Evolutionary conservation across 169 alveolate genomes (phyloP), one percentile per base, ranked within the genome.

Genomic region (Cryptosporidium felis): DNA sequence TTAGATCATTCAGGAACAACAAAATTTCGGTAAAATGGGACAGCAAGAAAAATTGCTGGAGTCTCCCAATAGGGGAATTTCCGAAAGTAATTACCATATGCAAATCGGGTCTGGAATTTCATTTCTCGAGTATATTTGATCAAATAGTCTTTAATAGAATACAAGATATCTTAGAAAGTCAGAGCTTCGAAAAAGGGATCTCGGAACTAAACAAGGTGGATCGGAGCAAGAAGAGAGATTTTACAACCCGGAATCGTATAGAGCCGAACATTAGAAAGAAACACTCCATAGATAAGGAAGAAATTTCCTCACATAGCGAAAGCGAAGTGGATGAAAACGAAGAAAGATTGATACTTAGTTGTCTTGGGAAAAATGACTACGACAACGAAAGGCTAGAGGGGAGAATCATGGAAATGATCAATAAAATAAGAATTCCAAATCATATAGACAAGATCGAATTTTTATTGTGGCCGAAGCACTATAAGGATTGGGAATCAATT

Each of bases 401-500:
- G 1, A 74, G 42, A 18, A 74, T 74, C 14, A 42, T 14, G 26
- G 38, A 41, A 9, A 74, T 74, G 85, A 74, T 74, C 30, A 74
- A 53, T n/a, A 47, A 74, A n/a, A 53, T 74, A 9, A 49, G 42
- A 12, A 74, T 21, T 9, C 85, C 85, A 3, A 46, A 40, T 4
- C 53, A 51, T 21, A 34, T 74, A 38, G 65, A 49, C n/a, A 49
- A 58, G 21, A 53, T 74, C 38, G 59, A 74, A 30, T 74, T 74
- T 53, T 3, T 74, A 6, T 42, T 74, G 46, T 74, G 85, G 85
- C 85, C 85, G 8, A 53, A 23, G n/a, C 65, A 74, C 6, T 56
- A 53, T n/a, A 56, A 74, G 26, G 85, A 74, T 18, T 74, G 85
- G 85, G 85, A 74, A 10, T 74, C 66, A 1, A 74, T 74, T 36